Evolutionary conservation across 768 basidiomycete genomes (phyloP), one percentile per base, ranked within the genome.

Genomic region (Auricularia cornea): DNA sequence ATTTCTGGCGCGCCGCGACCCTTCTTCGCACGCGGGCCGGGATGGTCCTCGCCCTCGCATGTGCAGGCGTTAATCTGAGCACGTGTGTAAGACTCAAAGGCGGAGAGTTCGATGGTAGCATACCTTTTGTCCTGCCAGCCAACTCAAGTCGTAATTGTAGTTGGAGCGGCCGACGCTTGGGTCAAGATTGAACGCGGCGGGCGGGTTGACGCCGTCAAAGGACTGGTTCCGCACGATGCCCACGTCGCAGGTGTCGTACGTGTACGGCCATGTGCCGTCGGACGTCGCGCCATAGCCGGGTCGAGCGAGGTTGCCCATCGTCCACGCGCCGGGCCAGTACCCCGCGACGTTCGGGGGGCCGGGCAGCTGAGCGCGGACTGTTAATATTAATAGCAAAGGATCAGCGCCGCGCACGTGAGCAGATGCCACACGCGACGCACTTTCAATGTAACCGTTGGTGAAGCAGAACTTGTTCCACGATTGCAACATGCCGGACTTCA

Each of bases 251-350:
- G 78, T 65, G 69, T 82, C 75, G 66, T 81, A 81, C 0, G 83
- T 86, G 66, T 16, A 54, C 2, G 91, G 90, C 89, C 91, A 90
- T 63, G 81, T 80, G 4, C 93, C 92, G 60, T 94, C 91, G 0
- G 88, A 88, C 1, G 89, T 85, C 0, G 86, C 90, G 5, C 84
- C 77, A 72, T 90, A 94, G 5, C 92, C 93, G 0, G 92, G 85
- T 44, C 93, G 76, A 1, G 85, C 92, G 4, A 94, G 80, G 70
- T 94, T 96, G 3, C 92, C 92, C 87, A 90, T 89, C 23, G 89
- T 91, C 92, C 92, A 94, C 2, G 82, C 83, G 67, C 89, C 91
- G 38, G 90, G 92, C 92, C 90, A 92, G 65, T 91, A 79, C 5
- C 94, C 94, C 14, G 88, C 83, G 18, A 80, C 78, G 48, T 70